These are phyloP conservation scores for Arthrobotrys conoides DNA, from an alignment of 2,329 filamentous ascomycete species.

Conservation along the genomic window DNA sequence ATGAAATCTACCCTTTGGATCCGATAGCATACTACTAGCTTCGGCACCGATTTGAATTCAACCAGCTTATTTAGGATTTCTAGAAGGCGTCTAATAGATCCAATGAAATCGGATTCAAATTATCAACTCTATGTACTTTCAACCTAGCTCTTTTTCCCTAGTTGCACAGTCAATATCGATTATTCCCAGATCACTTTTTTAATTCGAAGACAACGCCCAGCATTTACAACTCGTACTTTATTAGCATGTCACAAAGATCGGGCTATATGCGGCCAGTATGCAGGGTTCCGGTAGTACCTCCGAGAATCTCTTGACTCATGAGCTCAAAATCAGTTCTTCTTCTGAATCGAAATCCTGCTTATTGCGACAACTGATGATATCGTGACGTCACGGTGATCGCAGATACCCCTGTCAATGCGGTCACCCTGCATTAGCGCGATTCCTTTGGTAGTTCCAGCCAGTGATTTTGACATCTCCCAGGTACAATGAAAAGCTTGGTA, in stretches of 20 bases:
- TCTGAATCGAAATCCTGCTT: slow-evolving; percentile 38
- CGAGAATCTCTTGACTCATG: slow-evolving; percentile 2
- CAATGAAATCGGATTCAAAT: too few relatives aligned
- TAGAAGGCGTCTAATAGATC: too few relatives aligned
- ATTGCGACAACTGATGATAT: slow-evolving; percentile 38
- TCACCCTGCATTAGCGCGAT: slow-evolving; percentile 57
- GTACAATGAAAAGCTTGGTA: slow-evolving; percentile 35
- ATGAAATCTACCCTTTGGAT: too few relatives aligned
- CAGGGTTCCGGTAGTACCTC: slow-evolving; percentile 20
- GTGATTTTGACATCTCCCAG: background rate
- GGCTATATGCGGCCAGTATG: slow-evolving; percentile 8
- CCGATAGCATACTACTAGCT: too few relatives aligned
- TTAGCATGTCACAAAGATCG: too few relatives aligned
- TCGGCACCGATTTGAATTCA: too few relatives aligned
- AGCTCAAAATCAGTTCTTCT: background rate
- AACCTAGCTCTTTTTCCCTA: too few relatives aligned
- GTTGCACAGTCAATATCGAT: too few relatives aligned
- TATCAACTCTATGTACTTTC: too few relatives aligned
- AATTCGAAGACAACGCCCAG: background rate
- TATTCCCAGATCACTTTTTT: background rate
- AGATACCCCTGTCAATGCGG: slow-evolving; percentile 43
- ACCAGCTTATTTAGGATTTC: too few relatives aligned
- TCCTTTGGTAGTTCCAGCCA: slow-evolving; percentile 4
- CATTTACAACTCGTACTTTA: too few relatives aligned
- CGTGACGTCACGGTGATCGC: slow-evolving; percentile 55